Conservation (phyloP, 2,329 filamentous ascomycete species). For the Geosmithia flava region DNA sequence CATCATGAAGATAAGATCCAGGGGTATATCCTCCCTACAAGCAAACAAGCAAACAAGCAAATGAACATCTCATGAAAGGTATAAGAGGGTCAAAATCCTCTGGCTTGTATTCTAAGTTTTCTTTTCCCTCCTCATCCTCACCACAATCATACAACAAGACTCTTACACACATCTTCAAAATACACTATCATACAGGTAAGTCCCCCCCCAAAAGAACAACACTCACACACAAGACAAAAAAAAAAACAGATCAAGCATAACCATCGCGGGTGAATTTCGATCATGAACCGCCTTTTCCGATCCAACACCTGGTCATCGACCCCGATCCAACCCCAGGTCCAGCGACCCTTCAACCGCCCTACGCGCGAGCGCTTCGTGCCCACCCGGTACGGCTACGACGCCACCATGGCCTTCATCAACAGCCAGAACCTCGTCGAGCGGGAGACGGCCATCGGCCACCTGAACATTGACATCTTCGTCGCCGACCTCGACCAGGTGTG, state of each 20-base stretch:
- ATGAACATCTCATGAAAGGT: too few species aligned
- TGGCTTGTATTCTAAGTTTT: too few species aligned
- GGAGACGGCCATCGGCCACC: neutral
- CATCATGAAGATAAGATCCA: too few species aligned
- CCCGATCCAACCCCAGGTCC: neutral
- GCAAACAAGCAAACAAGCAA: too few species aligned
- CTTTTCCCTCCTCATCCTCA: too few species aligned
- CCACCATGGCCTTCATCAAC: neutral
- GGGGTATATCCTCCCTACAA: too few species aligned
- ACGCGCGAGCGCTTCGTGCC: neutral
- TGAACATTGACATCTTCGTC: neutral
- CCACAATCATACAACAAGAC: too few species aligned
- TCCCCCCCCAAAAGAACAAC: neutral
- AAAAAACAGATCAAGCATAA: too few species aligned
- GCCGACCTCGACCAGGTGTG: neutral
- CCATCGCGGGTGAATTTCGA: too few species aligned
- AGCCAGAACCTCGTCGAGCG: neutral
- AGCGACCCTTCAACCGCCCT: neutral
- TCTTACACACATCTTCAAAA: neutral
- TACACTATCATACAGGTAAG: neutral
- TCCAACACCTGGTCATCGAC: neutral
- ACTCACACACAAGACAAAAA: neutral
- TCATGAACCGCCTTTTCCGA: too few species aligned
- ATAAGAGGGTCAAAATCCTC: too few species aligned
- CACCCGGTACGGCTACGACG: neutral